Base-by-base conservation (phyloP, 495 filamentous ascomycete genomes). In the Hyaloscypha hepaticicola region DNA sequence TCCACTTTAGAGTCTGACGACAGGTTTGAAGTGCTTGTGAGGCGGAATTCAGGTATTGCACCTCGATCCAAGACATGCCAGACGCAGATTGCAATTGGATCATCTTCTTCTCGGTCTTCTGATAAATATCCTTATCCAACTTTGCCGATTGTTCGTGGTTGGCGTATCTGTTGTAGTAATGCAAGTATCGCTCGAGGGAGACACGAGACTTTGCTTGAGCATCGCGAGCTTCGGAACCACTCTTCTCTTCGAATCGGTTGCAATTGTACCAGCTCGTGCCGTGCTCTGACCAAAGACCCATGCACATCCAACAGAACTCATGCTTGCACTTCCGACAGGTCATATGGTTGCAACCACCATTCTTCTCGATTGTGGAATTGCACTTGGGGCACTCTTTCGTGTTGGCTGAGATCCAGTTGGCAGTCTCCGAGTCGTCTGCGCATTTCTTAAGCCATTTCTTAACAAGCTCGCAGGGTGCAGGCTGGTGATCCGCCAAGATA, bases 261-360 rank as follows among this genome's bases (percentile, higher is more conserved):
- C 95, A 99, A 74, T 96, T 99, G 78, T 99, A 99, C 95, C 95
- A 99, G 78, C 92, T 97, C n/a, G 95, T 98, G 62, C 95, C 95
- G 72, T 99, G 95, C 74, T 99, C 95, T 1, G 92, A 93, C 95
- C 95, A 99, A 9, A 96, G 79, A 0, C 95, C 95, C 95, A 99
- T 99, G 75, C 95, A 99, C 87, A 99, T 97, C 95, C 95, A 99
- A 80, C 95, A 99, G 72, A 99, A 99, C 75, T 99, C 95, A 73
- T 98, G 89, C 71, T 95, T 93, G 80, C 95, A 99, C 77, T 99
- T 99, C 52, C 95, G 85, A 76, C 95, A 99, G 0, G 95, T 99
- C 95, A 99, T 99, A 73, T 99, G 95, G 80, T 99, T 99, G 78
- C 95, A 99, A 5, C 95, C 95, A 21, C 95, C 95, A 68, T 99